These are phyloP conservation scores for Monascus purpureus DNA, from an alignment of 495 filamentous ascomycete species.

Conservation along the genomic window DNA sequence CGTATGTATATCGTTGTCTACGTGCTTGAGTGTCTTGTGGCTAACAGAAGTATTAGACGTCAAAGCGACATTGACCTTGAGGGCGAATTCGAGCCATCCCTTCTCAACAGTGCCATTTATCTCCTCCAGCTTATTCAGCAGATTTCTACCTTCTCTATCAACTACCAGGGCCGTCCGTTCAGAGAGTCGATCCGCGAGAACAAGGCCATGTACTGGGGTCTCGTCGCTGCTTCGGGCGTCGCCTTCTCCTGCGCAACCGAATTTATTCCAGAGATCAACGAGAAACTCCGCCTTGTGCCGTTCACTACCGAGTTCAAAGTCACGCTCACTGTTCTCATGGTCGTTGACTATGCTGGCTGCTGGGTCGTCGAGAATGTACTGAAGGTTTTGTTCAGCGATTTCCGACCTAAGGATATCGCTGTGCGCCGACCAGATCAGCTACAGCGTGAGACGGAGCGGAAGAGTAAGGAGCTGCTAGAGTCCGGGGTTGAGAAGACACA, in stretches of 20 bases:
- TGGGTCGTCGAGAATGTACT: constrained; percentile 79
- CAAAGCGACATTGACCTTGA: constrained; percentile 72
- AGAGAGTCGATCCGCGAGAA: constrained; percentile 92
- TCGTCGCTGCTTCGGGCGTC: constrained; percentile 73
- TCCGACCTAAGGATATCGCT: constrained; percentile 88
- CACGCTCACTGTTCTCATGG: constrained; percentile 73
- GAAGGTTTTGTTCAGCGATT: constrained; percentile 82
- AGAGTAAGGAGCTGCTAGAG: constrained; percentile 43
- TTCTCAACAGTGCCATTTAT: constrained; percentile 95
- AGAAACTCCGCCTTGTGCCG: constrained; percentile 84
- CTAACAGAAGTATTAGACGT: constrained; percentile 39
- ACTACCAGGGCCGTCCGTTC: constrained; percentile 98
- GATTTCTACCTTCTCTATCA: constrained; percentile 98
- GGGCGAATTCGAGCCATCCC: constrained; percentile 83
- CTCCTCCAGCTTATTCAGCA: constrained; percentile 97
- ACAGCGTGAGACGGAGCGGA: constrained; percentile 55
- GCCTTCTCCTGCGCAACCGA: constrained; percentile 96
- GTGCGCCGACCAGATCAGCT: constrained; percentile 75
- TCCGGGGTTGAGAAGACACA: constrained; percentile 41
- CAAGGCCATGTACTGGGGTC: constrained; percentile 93
- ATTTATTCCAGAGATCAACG: constrained; percentile 89
- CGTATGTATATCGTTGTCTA: constrained; percentile 38
- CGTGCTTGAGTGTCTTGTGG: not conserved
- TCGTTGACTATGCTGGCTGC: constrained; percentile 78
- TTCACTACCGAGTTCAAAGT: constrained; percentile 84